Evolutionary conservation across 257 asterid genomes (phyloP).

Genomic region (Parsonsia alboflavescens): DNA sequence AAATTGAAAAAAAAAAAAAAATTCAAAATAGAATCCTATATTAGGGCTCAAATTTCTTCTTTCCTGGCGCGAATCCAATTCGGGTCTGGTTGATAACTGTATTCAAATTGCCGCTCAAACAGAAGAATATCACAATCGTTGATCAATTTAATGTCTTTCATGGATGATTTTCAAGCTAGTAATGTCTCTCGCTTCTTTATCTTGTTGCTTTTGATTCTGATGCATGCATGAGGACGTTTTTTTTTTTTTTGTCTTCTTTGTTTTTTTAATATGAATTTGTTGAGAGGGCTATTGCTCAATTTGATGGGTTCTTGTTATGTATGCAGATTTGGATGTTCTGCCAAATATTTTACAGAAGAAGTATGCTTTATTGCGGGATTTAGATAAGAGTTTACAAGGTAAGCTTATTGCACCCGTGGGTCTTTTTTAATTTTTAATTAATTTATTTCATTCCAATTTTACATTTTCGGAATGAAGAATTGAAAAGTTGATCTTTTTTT

Average conservation of each 20-base stretch:
- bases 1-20: no score
- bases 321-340: slow-evolving; percentile 76
- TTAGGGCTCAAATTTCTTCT: slow-evolving; percentile 27
- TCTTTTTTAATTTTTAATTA: background rate
- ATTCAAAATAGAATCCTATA: slow-evolving; percentile 16
- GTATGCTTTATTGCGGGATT: slow-evolving; percentile 71
- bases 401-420: background rate
- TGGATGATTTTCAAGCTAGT: slow-evolving; percentile 91
- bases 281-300: background rate
- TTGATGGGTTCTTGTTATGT: slow-evolving; percentile 15
- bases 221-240: no score
- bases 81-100: slow-evolving; percentile 16
- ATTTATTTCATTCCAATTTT: background rate
- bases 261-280: background rate
- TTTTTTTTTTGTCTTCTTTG: no score
- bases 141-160: slow-evolving; percentile 44
- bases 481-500: background rate
- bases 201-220: no score
- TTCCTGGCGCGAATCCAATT: slow-evolving; percentile 35
- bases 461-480: background rate
- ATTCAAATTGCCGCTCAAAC: slow-evolving; percentile 13
- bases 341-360: slow-evolving; percentile 77
- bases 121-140: background rate
- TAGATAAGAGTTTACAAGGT: slow-evolving; percentile 93
- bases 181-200: slow-evolving; percentile 5